phyloP scores from a whole-genome alignment of 257 asterid species.

The Gentiana dahurica region DNA sequence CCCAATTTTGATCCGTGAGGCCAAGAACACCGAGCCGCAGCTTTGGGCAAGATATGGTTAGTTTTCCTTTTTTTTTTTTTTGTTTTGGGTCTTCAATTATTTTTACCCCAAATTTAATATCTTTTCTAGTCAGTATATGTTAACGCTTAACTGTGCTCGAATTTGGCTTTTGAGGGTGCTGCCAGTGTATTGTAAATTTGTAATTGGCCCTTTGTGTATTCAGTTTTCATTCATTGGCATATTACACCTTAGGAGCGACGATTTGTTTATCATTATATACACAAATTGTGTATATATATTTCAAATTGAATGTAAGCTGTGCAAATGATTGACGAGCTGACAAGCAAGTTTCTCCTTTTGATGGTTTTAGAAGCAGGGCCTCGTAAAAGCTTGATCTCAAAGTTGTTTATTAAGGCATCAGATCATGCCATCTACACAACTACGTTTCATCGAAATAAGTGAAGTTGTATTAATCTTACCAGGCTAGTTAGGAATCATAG shows the following conservation, averaged over 20 bases:
- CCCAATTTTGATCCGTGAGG: conserved; percentile 85
- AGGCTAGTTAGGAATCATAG: no score
- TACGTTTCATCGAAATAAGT: no score
- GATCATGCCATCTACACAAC: no score
- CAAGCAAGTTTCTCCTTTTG: neutral
- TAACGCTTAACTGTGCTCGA: neutral
- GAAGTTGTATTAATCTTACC: no score
- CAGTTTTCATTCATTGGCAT: neutral
- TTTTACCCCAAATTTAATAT: neutral
- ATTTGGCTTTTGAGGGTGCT: neutral
- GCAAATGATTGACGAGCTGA: no score
- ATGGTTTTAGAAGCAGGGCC: neutral
- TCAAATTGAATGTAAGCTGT: no score
- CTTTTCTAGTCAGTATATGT: neutral
- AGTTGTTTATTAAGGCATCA: no score
- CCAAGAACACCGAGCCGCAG: conserved; percentile 70
- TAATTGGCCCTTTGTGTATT: neutral
- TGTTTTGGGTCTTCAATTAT: neutral
- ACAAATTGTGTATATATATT: no score
- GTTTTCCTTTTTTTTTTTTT: neutral
- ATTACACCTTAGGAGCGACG: no score
- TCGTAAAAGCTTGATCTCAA: neutral
- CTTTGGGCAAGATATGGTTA: conserved; percentile 96
- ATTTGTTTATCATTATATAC: no score
- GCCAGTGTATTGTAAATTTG: neutral